Base-by-base conservation (phyloP, 805 yeast genomes). In the Jamesozyma jinghongensis region DNA sequence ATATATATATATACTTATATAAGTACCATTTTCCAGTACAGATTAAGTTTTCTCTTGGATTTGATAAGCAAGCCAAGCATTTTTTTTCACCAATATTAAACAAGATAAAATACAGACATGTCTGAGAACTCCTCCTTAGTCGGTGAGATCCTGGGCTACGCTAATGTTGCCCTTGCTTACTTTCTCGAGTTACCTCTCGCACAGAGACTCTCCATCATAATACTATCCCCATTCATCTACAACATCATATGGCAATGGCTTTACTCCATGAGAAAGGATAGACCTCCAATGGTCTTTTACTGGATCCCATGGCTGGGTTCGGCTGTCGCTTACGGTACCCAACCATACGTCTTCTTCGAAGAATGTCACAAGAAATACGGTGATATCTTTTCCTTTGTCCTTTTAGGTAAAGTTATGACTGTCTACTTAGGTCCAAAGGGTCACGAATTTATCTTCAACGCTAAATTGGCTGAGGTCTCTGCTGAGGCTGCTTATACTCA, bases 391-490 rank as follows among this genome's bases (percentile, higher is more conserved):
- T 80, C 97, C 19, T 92, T 92, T 57, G 75, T 88, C 47, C 64
- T 92, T 61, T 70, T 92, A 52, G 98, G 98, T 41, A 83, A 77
- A 57, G 81, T 79, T 31, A 86, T 90, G 95, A 88, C 97, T 5
- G 98, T 92, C 42, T 87, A 85, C 59, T 69, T 92, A 54, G 98
- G 97, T 37, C 97, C 97, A 53, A 85, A 85, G 66, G 98, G 98
- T 51, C 96, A 92, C 64, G 98, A 92, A 62, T 88, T 92, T 60
- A 86, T 90, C 35, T 77, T 92, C 52, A 92, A 92, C 64, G 85
- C 95, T 33, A 88, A 85, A 65, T 71, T 83, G 40, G 75, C 79
- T 25, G 95, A 86, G 53, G 97, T 88, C 19, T 80, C 87, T 37
- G 98, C 98, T 36, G 97, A 92, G 62, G 97, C 84, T 37, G 97